phyloP scores from a whole-genome alignment of 1,139 yeast genomes.

The Sugiyamaella japonica region DNA sequence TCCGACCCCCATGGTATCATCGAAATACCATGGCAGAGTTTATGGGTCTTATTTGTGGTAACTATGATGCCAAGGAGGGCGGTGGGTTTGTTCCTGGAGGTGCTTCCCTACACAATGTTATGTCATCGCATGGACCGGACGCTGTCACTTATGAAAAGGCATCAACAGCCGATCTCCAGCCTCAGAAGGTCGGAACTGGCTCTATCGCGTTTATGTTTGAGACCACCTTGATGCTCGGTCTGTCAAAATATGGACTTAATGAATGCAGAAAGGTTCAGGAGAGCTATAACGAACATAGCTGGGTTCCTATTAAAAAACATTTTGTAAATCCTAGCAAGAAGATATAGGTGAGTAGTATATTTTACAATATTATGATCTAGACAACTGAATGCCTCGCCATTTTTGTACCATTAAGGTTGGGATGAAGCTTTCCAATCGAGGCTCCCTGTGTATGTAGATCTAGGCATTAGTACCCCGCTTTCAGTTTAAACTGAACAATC shows the following conservation, averaged over 20 bases:
- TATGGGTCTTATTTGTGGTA: slow-evolving; percentile 38
- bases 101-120: slow-evolving; percentile 37
- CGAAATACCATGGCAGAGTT: slow-evolving; percentile 38
- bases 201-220: slow-evolving; percentile 39
- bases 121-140: slow-evolving; percentile 39
- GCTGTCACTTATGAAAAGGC: slow-evolving; percentile 33
- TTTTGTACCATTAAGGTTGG: too few relatives aligned
- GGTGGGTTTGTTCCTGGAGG: slow-evolving; percentile 39
- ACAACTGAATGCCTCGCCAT: too few relatives aligned
- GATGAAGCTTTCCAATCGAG: too few relatives aligned
- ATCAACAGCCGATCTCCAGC: slow-evolving; percentile 28
- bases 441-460: too few relatives aligned
- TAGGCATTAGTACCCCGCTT: too few relatives aligned
- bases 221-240: slow-evolving; percentile 29
- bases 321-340: slow-evolving; percentile 17
- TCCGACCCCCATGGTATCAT: slow-evolving; percentile 39
- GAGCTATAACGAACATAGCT: slow-evolving; percentile 29
- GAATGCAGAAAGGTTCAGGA: slow-evolving; percentile 32
- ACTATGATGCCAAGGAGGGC: slow-evolving; percentile 35
- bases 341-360: too few relatives aligned
- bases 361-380: not conserved
- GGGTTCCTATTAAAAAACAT: slow-evolving; percentile 29
- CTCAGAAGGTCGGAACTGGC: slow-evolving; percentile 33
- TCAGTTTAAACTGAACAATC: too few relatives aligned
- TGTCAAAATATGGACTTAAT: slow-evolving; percentile 30